phyloP scores from a whole-genome alignment of 1,284 basidiomycete species.

The Schizophyllum commune region DNA sequence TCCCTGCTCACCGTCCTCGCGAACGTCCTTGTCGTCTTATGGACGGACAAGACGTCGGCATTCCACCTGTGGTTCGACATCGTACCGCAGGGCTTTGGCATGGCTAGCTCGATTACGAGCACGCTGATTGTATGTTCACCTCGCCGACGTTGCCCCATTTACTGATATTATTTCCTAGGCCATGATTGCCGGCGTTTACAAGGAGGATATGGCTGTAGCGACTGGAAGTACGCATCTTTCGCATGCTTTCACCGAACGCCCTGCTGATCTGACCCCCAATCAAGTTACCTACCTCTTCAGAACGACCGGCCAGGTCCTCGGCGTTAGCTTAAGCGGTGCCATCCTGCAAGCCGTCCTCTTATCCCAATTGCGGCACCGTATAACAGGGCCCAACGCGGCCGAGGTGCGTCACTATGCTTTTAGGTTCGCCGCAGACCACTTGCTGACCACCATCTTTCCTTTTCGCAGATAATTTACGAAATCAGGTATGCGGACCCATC shows the following conservation, averaged over 20 bases:
- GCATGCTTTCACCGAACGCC: conserved; percentile 3
- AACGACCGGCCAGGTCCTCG: conserved; percentile 86
- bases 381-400: conserved; percentile 65
- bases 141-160: conserved; percentile 5
- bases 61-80: conserved; percentile 73
- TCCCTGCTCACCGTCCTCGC: conserved; percentile 46
- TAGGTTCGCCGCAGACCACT: conserved; percentile 13
- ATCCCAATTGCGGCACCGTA: conserved; percentile 58
- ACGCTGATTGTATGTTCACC: conserved; percentile 46
- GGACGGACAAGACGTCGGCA: conserved; percentile 54
- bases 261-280: conserved; percentile 2
- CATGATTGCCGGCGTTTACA: conserved; percentile 74
- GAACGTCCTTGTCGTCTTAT: conserved; percentile 48
- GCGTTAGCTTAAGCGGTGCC: conserved; percentile 79
- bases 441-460: conserved; percentile 12
- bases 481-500: conserved; percentile 43
- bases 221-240: conserved; percentile 64
- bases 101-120: conserved; percentile 75
- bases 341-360: conserved; percentile 72
- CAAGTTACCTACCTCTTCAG: conserved; percentile 86
- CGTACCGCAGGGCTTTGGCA: conserved; percentile 75
- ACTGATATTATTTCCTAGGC: conserved; percentile 38
- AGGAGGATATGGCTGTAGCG: conserved; percentile 80
- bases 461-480: conserved; percentile 52
- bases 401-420: conserved; percentile 42